A percentile compares a stretch with the other conserved stretches of the same genome.
phyloP scores from a whole-genome alignment of 2,329 filamentous ascomycete species.

The Pseudocercospora cruenta region DNA sequence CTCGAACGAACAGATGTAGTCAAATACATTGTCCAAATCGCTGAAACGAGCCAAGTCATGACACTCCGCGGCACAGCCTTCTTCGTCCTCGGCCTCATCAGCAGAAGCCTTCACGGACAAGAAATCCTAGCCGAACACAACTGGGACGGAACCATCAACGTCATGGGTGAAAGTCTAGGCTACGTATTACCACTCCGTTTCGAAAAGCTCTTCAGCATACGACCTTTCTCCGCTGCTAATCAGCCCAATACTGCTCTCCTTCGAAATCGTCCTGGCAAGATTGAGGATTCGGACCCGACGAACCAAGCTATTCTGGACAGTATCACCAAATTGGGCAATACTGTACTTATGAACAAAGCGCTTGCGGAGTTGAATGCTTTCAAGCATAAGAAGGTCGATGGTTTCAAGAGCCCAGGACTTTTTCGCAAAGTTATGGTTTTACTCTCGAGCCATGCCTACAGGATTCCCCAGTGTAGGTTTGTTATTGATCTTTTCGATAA shows the following conservation, averaged over 20 bases:
- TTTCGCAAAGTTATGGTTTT: constrained; percentile 85
- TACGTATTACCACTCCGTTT: constrained; percentile 84
- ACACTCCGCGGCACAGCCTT: constrained; percentile 94
- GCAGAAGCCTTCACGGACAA: constrained; percentile 85
- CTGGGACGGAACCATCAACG: constrained; percentile 89
- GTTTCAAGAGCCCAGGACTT: constrained; percentile 74
- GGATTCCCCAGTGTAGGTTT: constrained; percentile 82
- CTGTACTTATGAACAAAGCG: constrained; percentile 86
- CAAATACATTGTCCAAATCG: constrained; percentile 82
- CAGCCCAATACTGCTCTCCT: constrained; percentile 19
- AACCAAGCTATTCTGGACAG: constrained; percentile 80
- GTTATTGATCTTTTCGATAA: constrained; percentile 95
- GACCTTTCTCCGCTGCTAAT: constrained; percentile 18
- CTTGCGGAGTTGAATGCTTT: constrained; percentile 72
- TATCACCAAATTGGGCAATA: constrained; percentile 87
- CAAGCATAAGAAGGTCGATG: constrained; percentile 65
- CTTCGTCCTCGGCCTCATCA: constrained; percentile 91
- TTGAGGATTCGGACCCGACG: constrained; percentile 54
- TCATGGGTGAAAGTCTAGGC: constrained; percentile 79
- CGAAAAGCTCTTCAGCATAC: constrained; percentile 73
- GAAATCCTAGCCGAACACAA: constrained; percentile 87
- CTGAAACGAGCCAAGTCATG: constrained; percentile 85
- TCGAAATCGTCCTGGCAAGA: constrained; percentile 22
- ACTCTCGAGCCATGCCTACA: constrained; percentile 86
- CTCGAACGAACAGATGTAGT: constrained; percentile 89